These are phyloP conservation scores for Murraya paniculata DNA, from an alignment of 345 rosid genomes.

Conservation along the genomic window DNA sequence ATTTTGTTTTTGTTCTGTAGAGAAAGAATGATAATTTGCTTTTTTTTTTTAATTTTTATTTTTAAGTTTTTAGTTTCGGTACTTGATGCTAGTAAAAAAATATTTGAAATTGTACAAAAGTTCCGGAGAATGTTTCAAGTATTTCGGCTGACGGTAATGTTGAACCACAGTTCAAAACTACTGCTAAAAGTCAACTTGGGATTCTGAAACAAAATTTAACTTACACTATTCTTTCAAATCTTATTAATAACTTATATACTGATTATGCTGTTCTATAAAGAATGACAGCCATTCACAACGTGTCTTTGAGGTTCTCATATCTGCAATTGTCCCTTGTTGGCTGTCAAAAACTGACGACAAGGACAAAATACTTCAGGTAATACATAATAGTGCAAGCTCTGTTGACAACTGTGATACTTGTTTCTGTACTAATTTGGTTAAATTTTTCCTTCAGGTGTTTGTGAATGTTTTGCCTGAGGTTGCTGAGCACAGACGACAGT, in stretches of 20 bases:
- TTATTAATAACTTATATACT: neutral
- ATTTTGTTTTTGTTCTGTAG: constrained; percentile 12
- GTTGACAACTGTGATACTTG: neutral
- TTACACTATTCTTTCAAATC: neutral
- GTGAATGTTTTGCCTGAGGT: constrained; percentile 73
- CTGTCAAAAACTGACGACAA: constrained; percentile 50
- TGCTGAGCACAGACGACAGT: constrained; percentile 72
- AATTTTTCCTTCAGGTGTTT: constrained; percentile 56
- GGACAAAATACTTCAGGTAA: constrained; percentile 76
- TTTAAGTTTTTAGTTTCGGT: neutral
- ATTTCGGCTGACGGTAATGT: neutral
- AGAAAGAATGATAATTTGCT: neutral
- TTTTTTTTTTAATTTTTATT: neutral
- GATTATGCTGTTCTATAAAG: constrained; percentile 32
- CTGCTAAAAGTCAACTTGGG: neutral
- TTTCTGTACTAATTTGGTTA: constrained; percentile 10
- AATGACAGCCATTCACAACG: constrained; percentile 69
- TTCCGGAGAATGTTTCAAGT: neutral
- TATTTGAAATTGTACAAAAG: neutral
- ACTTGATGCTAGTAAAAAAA: neutral
- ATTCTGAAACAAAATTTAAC: neutral
- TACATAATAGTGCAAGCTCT: neutral
- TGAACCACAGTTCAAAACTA: constrained; percentile 1
- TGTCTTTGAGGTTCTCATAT: constrained; percentile 74
- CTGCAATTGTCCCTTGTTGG: constrained; percentile 84